phyloP scores from a whole-genome alignment of 257 asterid genomes.

The Nicotiana tabacum region DNA sequence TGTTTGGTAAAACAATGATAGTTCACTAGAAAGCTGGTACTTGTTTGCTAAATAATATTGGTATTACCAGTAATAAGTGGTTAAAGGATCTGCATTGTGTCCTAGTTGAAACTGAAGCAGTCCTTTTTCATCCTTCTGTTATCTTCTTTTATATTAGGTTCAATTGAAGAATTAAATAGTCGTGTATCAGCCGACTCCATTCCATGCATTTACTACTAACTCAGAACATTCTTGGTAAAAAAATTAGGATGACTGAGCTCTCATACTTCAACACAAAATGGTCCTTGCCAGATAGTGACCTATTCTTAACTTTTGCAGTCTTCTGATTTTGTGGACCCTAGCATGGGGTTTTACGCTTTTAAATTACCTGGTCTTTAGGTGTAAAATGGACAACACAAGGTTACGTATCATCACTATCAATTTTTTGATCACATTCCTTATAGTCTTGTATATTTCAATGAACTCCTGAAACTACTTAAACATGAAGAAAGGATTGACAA shows the following conservation, averaged over 20 bases:
- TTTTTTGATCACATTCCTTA: not conserved
- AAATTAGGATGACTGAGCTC: conserved; percentile 11
- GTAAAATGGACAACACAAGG: conserved; percentile 2
- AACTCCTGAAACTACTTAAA: too few relatives aligned
- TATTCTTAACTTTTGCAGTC: not conserved
- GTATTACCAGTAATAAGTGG: not conserved
- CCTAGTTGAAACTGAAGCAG: not conserved
- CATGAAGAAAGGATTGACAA: too few relatives aligned
- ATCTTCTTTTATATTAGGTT: too few relatives aligned
- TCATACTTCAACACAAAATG: not conserved
- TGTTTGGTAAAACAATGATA: not conserved
- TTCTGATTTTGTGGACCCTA: conserved; percentile 19
- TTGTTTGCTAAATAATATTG: not conserved
- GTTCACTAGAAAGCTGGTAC: not conserved
- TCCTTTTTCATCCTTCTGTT: too few relatives aligned
- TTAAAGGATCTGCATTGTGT: not conserved
- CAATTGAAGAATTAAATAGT: too few relatives aligned
- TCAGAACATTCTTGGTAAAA: conserved; percentile 6
- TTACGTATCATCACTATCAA: not conserved
- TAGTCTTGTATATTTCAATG: too few relatives aligned
- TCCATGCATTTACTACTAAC: not conserved
- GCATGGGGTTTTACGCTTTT: not conserved
- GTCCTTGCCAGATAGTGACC: conserved; percentile 2
- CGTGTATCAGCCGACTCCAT: not conserved
- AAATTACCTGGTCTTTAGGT: not conserved